Evolutionary conservation across 164 flowering plant species (phyloP), one percentile per base, ranked within the genome.

Genomic region (Dillenia turbinata): DNA sequence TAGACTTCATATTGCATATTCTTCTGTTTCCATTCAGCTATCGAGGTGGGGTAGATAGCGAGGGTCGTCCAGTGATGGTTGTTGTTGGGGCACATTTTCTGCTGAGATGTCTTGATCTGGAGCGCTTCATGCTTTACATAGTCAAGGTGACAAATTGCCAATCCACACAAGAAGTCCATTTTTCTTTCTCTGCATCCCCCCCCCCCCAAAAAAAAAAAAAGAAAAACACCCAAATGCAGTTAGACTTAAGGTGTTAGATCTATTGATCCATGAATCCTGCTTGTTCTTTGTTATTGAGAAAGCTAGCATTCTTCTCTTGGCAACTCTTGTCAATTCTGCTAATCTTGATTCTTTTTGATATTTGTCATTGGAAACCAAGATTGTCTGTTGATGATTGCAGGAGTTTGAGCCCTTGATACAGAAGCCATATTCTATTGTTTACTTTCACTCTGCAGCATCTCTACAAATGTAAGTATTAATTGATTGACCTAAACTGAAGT

Each of bases 31-130:
- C 17, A 14, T 62, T 66, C 76, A 95, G 99, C 49, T 95, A 95
- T 66, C 98, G 96, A 60, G 97, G 99, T 56, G 99, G 99, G 17
- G 96, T 95, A n/a, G 99, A 95, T 59, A 84, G 80, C 68, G 97
- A 92, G 68, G 99, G 99, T 16, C 96, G 85, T n/a, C 98, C 99
- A 54, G 90, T 95, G 7, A 90, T 95, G 95, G 99, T 95, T 17
- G 87, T 95, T 63, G 99, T 95, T 51, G 99, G 99, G 65, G 99
- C 99, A 62, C 99, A 95, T 80, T 92, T 95, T 73, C 81, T 95
- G 63, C 78, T 90, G 65, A 82, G 99, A n/a, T 95, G 99, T 79
- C 97, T 95, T 71, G 99, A 95, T 86, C 80, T 95, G 58, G 98
- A 95, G 73, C 89, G 95, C 3, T 95, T 95, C 81, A 83, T 95